phyloP scores from a whole-genome alignment of 1,284 basidiomycete species.

The Cystobasidium slooffiae region DNA sequence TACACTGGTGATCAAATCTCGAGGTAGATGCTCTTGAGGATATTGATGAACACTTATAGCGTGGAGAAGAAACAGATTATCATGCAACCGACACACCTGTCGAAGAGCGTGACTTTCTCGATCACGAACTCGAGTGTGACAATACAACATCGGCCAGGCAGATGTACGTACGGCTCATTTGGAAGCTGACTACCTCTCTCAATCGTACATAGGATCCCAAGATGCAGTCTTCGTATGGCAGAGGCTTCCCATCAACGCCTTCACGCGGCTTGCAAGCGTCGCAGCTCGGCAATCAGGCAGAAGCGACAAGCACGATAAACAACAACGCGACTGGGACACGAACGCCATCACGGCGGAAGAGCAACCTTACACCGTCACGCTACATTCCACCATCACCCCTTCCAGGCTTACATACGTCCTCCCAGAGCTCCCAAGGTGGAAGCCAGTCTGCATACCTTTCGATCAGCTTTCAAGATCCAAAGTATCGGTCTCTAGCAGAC shows the following conservation, averaged over 20 bases:
- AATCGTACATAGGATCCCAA: background rate
- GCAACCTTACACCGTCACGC: conserved; percentile 30
- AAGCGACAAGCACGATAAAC: conserved; percentile 19
- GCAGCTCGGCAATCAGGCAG: conserved; percentile 6
- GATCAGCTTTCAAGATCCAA: conserved; percentile 34
- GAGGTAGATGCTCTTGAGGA: too few relatives aligned
- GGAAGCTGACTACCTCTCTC: background rate
- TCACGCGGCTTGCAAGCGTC: conserved; percentile 14
- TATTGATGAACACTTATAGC: too few relatives aligned
- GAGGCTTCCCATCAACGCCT: conserved; percentile 7
- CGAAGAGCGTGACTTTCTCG: too few relatives aligned
- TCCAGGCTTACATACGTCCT: conserved; percentile 7
- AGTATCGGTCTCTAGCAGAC: conserved; percentile 40
- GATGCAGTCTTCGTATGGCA: conserved; percentile 22
- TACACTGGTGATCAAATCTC: too few relatives aligned
- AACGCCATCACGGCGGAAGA: conserved; percentile 9
- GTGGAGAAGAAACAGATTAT: too few relatives aligned
- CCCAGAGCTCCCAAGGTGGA: background rate
- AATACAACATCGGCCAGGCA: background rate
- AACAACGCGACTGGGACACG: conserved; percentile 20
- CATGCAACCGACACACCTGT: too few relatives aligned
- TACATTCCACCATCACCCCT: conserved; percentile 28
- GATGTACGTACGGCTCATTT: background rate
- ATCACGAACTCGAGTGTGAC: too few relatives aligned
- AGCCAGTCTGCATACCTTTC: conserved; percentile 18